Evolutionary conservation across 192 early-diverging fungal species (phyloP).

Genomic region (Coemansia sp.): DNA sequence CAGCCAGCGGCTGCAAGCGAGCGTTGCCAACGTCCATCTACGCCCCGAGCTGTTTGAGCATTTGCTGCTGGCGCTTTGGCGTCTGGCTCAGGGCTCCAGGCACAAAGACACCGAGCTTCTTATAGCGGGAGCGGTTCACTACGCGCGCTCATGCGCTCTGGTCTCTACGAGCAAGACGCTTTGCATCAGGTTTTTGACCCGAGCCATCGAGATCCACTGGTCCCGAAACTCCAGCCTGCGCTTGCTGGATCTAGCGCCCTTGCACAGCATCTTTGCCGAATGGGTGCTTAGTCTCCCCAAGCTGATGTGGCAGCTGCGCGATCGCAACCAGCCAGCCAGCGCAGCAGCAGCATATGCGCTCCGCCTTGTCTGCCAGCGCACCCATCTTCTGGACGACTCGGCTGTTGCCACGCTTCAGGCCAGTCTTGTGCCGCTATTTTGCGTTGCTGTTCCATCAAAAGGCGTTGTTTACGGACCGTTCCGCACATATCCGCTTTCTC

Average conservation of each 20-base stretch:
- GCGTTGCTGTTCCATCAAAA: constrained; percentile 46
- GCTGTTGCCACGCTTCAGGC: constrained; percentile 29
- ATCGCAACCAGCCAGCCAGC: constrained; percentile 40
- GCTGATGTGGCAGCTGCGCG: constrained; percentile 55
- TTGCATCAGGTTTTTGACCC: constrained; percentile 32
- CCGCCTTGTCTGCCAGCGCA: constrained; percentile 44
- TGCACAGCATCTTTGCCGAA: constrained; percentile 10
- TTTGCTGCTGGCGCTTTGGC: constrained; percentile 41
- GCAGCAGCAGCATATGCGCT: constrained; percentile 30
- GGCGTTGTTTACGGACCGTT: constrained; percentile 50
- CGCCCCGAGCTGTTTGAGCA: constrained; percentile 34
- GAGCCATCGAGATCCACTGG: constrained; percentile 36
- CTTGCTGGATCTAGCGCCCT: constrained; percentile 17
- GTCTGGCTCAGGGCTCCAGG: constrained; percentile 21
- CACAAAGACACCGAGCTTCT: constrained; percentile 29
- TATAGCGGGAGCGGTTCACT: constrained; percentile 31
- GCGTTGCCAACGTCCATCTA: constrained; percentile 11
- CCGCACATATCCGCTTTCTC: constrained; percentile 24
- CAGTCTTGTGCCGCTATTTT: constrained; percentile 45
- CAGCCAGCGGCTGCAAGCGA: constrained; percentile 3
- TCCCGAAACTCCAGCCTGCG: constrained; percentile 10
- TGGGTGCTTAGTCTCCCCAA: constrained; percentile 50
- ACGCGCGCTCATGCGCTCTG: constrained; percentile 21
- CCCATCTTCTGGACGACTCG: constrained; percentile 28
- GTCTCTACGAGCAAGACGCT: constrained; percentile 43